Conservation (phyloP, 106 monocot species). For the Phalaenopsis equestris region DNA sequence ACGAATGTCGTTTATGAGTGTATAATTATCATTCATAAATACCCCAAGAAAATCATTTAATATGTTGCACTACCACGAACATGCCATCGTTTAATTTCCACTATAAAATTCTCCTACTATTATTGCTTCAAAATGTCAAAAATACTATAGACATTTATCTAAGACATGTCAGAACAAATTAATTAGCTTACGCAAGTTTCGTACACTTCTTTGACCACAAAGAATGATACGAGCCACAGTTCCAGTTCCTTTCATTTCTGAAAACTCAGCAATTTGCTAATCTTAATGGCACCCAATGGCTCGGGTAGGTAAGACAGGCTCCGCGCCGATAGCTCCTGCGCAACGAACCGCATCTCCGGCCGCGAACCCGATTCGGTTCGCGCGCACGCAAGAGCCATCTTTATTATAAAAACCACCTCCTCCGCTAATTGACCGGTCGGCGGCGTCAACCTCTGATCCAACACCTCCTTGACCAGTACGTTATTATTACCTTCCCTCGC, state of each 20-base stretch:
- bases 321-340: slow-evolving; percentile 58
- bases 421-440: slow-evolving; percentile 49
- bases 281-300: slow-evolving; percentile 36
- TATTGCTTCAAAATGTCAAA: too few relatives aligned
- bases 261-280: slow-evolving; percentile 33
- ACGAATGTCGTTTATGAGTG: too few relatives aligned
- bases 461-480: slow-evolving; percentile 57
- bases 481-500: slow-evolving; percentile 64
- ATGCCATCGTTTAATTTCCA: too few relatives aligned
- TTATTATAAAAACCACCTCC: slow-evolving; percentile 61
- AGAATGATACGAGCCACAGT: too few relatives aligned
- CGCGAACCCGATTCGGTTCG: slow-evolving; percentile 58
- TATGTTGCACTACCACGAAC: too few relatives aligned
- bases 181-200: too few relatives aligned
- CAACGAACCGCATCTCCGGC: slow-evolving; percentile 63
- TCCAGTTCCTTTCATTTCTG: slow-evolving; percentile 10
- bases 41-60: too few relatives aligned
- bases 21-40: too few relatives aligned
- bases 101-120: too few relatives aligned
- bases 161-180: too few relatives aligned
- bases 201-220: too few relatives aligned
- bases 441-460: slow-evolving; percentile 51
- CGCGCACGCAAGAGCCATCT: slow-evolving; percentile 79
- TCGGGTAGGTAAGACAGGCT: slow-evolving; percentile 32
- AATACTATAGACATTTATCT: too few relatives aligned